Base-by-base conservation (phyloP, 1,139 yeast genomes). In the Yamadazyma triangularis region DNA sequence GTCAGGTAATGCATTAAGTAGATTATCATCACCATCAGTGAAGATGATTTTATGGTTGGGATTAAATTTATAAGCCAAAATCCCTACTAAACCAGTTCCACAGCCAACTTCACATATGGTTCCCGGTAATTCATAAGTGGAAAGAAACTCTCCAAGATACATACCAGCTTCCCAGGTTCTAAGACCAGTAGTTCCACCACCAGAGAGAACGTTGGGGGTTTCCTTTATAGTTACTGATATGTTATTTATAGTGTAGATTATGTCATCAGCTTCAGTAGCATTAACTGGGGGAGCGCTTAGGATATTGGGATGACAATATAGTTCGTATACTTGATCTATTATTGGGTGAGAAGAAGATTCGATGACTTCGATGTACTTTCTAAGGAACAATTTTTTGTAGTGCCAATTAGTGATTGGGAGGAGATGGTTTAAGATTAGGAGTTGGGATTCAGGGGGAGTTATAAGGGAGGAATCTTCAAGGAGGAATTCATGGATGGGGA, bases 161-260 rank as follows among this genome's bases (percentile, higher is more conserved):
- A 85, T 44, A 0, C 95, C 84, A 1, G 96, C 96, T 50, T 87
- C 96, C 97, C 97, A 89, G 0, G 97, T 89, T 26, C 96, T 62
- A 35, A 78, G 60, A 0, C 97, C 97, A 0, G 97, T 89, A 1
- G 95, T 82, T 6, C 93, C 95, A 19, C 61, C 52, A 0, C 87
- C 87, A 12, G 86, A 73, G 8, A 86, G 73, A 29, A 84, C 41
- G 34, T 69, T 63, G 0, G 89, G 93, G 0, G 74, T 66, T 47
- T 84, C 93, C 33, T 59, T 58, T 3, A 82, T 71, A 4, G 53
- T 47, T 2, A 81, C 61, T 4, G 51, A 51, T 1, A 46, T 30
- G 1, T 46, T 50, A 8, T 42, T 40, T 7, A 77, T 47, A 4
- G 52, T 50, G 45, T 81, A 82, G 13, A 53, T 54, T 4, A 81